Conservation (phyloP, 306 rosid genomes). For the Amphicarpaea edgeworthii region DNA sequence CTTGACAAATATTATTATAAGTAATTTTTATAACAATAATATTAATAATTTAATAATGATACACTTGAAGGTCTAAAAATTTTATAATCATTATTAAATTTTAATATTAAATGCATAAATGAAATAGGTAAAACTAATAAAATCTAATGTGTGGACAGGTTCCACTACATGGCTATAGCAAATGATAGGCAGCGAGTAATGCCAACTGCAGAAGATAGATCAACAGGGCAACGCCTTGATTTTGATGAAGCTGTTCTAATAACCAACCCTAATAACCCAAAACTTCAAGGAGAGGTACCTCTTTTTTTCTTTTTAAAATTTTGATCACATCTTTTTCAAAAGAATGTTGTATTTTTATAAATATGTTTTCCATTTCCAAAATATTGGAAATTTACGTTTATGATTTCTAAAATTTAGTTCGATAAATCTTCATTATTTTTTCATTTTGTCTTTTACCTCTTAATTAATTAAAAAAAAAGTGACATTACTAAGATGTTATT, state of each 20-base stretch:
- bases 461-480: no score
- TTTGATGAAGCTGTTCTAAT: slow-evolving; percentile 20
- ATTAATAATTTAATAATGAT: no score
- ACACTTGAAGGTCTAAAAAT: no score
- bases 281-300: slow-evolving; percentile 57
- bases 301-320: neutral
- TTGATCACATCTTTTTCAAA: neutral
- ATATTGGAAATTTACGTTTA: no score
- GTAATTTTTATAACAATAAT: no score
- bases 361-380: no score
- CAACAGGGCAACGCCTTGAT: neutral
- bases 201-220: slow-evolving; percentile 29
- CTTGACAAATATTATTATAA: neutral
- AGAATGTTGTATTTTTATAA: no score
- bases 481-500: no score
- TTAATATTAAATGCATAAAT: neutral
- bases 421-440: no score
- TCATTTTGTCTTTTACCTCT: no score
- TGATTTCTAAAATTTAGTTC: no score
- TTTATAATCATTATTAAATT: no score
- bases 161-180: slow-evolving; percentile 64
- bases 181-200: slow-evolving; percentile 48
- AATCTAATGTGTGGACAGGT: slow-evolving; percentile 38
- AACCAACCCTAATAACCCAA: neutral
- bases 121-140: neutral